Percentiles rank a stretch among this genome's conserved stretches.
Evolutionary conservation across 306 rosid genomes (phyloP).

Genomic region (Cajanus cajan): DNA sequence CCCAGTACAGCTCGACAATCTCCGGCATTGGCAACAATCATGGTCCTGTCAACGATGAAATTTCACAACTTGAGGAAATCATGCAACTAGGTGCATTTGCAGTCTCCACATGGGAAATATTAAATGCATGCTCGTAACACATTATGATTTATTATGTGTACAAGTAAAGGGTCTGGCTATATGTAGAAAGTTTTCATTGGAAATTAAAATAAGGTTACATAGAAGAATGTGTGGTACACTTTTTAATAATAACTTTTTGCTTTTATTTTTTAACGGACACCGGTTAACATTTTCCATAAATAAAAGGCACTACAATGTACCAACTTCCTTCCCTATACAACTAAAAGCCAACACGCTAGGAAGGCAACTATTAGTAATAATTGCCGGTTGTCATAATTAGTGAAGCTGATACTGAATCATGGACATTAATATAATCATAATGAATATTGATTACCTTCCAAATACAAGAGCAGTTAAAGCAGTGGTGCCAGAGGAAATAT

Average conservation of each 20-base stretch:
- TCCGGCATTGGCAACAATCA: constrained; percentile 81
- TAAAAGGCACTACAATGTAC: not conserved
- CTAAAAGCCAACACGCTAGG: not conserved
- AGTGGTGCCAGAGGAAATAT: constrained; percentile 86
- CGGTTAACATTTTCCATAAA: too few species aligned
- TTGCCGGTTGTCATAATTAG: not conserved
- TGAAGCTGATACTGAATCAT: not conserved
- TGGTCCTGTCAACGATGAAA: constrained; percentile 43
- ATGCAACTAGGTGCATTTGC: not conserved
- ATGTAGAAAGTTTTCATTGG: too few species aligned
- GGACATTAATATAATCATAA: not conserved
- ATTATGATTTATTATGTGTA: not conserved
- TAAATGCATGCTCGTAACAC: not conserved
- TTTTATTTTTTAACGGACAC: too few species aligned
- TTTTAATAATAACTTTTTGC: too few species aligned
- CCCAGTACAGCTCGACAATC: constrained; percentile 86
- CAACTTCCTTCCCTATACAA: not conserved
- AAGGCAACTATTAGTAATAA: not conserved
- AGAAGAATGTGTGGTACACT: too few species aligned
- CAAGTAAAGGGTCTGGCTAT: too few species aligned
- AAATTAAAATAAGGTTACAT: too few species aligned
- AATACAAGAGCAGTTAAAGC: constrained; percentile 65
- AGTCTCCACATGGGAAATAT: not conserved
- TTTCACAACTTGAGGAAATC: constrained; percentile 2
- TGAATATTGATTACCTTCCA: constrained; percentile 53